Evolutionary conservation across 2,329 filamentous ascomycete species (phyloP).

Genomic region (Stylonectria norvegica): DNA sequence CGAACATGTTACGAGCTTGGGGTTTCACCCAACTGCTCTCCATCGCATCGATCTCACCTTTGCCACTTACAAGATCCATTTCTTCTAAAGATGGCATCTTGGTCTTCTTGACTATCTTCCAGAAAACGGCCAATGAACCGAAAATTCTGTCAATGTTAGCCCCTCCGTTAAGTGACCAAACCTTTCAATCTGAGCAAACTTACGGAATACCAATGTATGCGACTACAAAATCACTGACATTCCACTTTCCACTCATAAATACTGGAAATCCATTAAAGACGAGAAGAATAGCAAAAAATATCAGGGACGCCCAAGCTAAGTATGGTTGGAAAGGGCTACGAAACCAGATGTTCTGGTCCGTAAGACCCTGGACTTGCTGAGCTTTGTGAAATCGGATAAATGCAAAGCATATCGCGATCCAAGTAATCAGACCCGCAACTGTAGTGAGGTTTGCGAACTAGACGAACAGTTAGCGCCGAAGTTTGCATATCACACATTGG

Average conservation of each 20-base stretch:
- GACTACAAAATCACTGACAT: not conserved
- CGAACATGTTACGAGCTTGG: not conserved
- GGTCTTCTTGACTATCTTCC: not conserved
- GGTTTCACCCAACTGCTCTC: not conserved
- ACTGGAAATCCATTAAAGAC: not conserved
- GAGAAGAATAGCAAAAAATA: not conserved
- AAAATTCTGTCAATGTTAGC: not conserved
- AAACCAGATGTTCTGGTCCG: constrained; percentile 1
- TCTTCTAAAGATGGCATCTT: not conserved
- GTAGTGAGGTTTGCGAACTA: constrained; percentile 1
- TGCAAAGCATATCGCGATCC: not conserved
- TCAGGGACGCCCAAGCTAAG: not conserved
- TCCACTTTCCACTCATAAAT: not conserved
- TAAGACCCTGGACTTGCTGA: not conserved
- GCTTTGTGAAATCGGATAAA: not conserved
- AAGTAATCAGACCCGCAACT: not conserved
- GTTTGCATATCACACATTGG: not conserved
- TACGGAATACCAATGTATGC: constrained; percentile 1
- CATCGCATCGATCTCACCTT: not conserved
- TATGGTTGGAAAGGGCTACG: not conserved
- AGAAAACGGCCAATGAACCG: not conserved
- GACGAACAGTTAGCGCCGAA: not conserved
- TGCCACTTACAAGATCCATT: not conserved
- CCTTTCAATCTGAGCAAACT: not conserved
- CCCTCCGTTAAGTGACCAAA: not conserved